Evolutionary conservation across 129 eudicot species (phyloP).

Genomic region (Calendula officinalis): DNA sequence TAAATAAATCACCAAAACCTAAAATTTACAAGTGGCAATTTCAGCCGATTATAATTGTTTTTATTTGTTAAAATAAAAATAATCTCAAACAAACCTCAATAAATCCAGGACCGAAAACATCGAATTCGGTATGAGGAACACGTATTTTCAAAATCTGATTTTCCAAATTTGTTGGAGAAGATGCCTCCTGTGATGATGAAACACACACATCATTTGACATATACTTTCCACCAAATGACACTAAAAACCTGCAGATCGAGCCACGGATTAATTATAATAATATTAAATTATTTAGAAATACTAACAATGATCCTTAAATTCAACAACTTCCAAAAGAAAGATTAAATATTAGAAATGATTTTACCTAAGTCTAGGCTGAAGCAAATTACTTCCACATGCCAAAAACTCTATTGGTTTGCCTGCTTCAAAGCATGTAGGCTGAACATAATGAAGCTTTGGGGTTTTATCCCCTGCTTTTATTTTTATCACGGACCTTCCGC

Average conservation of each 20-base stretch:
- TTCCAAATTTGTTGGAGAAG: slow-evolving; percentile 32
- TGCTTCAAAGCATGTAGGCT: slow-evolving; percentile 88
- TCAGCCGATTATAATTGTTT: too few relatives aligned
- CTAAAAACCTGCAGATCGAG: slow-evolving; percentile 86
- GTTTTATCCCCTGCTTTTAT: slow-evolving; percentile 41
- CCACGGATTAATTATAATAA: too few relatives aligned
- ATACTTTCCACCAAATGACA: slow-evolving; percentile 79
- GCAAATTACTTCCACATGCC: slow-evolving; percentile 85
- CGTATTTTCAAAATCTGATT: slow-evolving; percentile 60
- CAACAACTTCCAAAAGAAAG: slow-evolving; percentile 12
- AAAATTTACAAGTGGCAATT: background rate
- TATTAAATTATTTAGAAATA: too few relatives aligned
- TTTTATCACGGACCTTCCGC: slow-evolving; percentile 64
- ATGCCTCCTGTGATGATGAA: slow-evolving; percentile 33
- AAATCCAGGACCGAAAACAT: slow-evolving; percentile 73
- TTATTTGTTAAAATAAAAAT: background rate
- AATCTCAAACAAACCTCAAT: slow-evolving; percentile 58
- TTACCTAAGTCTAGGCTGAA: slow-evolving; percentile 88
- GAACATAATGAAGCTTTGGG: slow-evolving; percentile 79
- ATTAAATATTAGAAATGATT: background rate
- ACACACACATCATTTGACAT: slow-evolving; percentile 43
- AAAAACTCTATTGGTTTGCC: slow-evolving; percentile 86
- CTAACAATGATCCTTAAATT: too few relatives aligned
- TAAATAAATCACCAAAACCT: background rate
- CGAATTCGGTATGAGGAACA: slow-evolving; percentile 58